Evolutionary conservation across 805 yeast species (phyloP).

Genomic region (Candida gorgasii): DNA sequence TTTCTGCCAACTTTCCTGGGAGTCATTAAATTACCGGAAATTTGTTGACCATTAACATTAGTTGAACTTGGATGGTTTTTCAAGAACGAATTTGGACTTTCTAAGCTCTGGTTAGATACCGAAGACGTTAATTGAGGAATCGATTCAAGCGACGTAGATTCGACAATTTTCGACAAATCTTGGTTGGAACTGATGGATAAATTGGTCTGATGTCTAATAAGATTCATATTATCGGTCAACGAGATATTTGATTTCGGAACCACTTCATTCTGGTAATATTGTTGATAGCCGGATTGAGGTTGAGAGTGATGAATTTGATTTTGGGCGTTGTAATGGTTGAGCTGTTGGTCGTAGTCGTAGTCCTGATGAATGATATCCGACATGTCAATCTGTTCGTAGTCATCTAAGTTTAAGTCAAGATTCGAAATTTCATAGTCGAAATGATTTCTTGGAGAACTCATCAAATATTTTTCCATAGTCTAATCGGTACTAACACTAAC

Average conservation of each 20-base stretch:
- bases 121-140: slow-evolving; percentile 39
- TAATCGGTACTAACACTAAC: too few species aligned
- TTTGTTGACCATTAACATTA: neutral
- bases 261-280: slow-evolving; percentile 2
- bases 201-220: slow-evolving; percentile 10
- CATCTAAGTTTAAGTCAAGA: slow-evolving; percentile 10
- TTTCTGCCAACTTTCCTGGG: slow-evolving; percentile 36
- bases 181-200: slow-evolving; percentile 11
- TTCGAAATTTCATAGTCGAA: slow-evolving; percentile 15
- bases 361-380: slow-evolving; percentile 9
- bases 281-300: neutral
- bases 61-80: neutral
- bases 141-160: slow-evolving; percentile 29
- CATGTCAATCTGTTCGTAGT: slow-evolving; percentile 13
- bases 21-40: slow-evolving; percentile 22
- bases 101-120: slow-evolving; percentile 34
- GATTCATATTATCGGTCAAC: slow-evolving; percentile 14
- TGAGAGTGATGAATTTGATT: neutral
- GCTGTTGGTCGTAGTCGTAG: neutral
- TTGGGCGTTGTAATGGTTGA: neutral
- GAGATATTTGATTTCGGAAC: slow-evolving; percentile 8
- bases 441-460: slow-evolving; percentile 18
- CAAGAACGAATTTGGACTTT: slow-evolving; percentile 28
- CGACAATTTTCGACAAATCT: slow-evolving; percentile 13
- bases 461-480: slow-evolving; percentile 18